A percentile compares a stretch with the other conserved stretches of the same genome.
Conservation (phyloP, 75 land plant species). For the Ceratopteris richardii region DNA sequence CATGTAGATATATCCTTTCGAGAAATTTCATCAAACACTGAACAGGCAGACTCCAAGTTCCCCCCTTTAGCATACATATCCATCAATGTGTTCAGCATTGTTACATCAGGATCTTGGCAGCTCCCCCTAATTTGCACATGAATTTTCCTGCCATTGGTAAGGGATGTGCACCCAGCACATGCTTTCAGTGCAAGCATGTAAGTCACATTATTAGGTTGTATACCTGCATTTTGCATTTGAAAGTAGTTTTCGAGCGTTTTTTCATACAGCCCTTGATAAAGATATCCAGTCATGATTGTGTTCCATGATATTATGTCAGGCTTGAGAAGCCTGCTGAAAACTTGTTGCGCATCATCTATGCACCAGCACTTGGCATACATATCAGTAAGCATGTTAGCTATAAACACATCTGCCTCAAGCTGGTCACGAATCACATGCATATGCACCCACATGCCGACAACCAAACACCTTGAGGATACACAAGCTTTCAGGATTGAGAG, state of each 20-base stretch:
- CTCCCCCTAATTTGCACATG: neutral
- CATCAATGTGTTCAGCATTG: conserved; percentile 6
- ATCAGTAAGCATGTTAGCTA: conserved; percentile 34
- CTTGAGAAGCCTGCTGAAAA: conserved; percentile 20
- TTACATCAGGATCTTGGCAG: neutral
- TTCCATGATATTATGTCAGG: conserved; percentile 46
- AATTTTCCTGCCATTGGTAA: neutral
- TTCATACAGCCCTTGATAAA: neutral
- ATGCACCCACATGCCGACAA: conserved; percentile 35
- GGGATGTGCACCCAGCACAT: neutral
- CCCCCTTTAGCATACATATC: conserved; percentile 26
- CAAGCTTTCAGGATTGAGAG: neutral
- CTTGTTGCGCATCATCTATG: conserved; percentile 20
- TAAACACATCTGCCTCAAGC: conserved; percentile 18
- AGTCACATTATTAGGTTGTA: neutral
- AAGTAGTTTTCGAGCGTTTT: neutral
- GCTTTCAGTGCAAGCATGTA: neutral
- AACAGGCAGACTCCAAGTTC: conserved; percentile 11
- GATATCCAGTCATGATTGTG: conserved; percentile 15
- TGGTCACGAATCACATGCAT: conserved; percentile 27
- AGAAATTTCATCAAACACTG: conserved; percentile 12
- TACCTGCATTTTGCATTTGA: neutral
- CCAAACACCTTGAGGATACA: neutral
- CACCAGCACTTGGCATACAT: conserved; percentile 53
- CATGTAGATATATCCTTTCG: conserved; percentile 10